Evolutionary conservation across 2,329 filamentous ascomycete genomes (phyloP).

Genomic region (Magnaporthiopsis rhizophila): DNA sequence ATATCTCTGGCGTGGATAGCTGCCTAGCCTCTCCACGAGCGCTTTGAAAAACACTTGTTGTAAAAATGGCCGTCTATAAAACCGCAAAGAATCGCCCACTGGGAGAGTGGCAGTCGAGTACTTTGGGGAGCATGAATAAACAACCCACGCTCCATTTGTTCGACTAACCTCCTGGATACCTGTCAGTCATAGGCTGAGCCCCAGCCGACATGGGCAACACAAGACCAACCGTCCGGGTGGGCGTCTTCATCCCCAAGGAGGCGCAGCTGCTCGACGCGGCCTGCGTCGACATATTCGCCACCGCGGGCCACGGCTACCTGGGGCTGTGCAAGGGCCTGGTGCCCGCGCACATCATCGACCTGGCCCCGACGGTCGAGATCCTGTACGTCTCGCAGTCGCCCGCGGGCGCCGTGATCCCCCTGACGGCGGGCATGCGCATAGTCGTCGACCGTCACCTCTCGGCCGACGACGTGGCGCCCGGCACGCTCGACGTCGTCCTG

Average conservation of each 20-base stretch:
- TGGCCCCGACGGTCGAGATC: conserved; percentile 35
- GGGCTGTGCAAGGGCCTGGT: conserved; percentile 19
- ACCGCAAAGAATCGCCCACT: too few species aligned
- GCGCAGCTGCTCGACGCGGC: conserved; percentile 43
- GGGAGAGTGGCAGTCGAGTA: too few species aligned
- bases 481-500: conserved; percentile 40
- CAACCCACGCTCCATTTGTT: too few species aligned
- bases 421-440: conserved; percentile 33
- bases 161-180: too few species aligned
- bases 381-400: conserved; percentile 36
- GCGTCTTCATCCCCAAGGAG: conserved; percentile 40
- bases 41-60: too few species aligned
- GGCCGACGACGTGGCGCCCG: conserved; percentile 39
- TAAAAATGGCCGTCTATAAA: too few species aligned
- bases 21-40: too few species aligned
- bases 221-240: conserved; percentile 29
- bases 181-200: background rate
- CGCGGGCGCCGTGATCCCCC: conserved; percentile 25
- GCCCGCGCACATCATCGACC: conserved; percentile 27
- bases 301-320: conserved; percentile 38
- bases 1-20: too few species aligned
- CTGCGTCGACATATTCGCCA: conserved; percentile 40
- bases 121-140: too few species aligned
- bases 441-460: conserved; percentile 34
- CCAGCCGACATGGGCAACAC: background rate